Percentiles rank a stretch among this genome's conserved stretches.
Evolutionary conservation across 495 filamentous ascomycete species (phyloP).

Genomic region (Talaromyces ruber): DNA sequence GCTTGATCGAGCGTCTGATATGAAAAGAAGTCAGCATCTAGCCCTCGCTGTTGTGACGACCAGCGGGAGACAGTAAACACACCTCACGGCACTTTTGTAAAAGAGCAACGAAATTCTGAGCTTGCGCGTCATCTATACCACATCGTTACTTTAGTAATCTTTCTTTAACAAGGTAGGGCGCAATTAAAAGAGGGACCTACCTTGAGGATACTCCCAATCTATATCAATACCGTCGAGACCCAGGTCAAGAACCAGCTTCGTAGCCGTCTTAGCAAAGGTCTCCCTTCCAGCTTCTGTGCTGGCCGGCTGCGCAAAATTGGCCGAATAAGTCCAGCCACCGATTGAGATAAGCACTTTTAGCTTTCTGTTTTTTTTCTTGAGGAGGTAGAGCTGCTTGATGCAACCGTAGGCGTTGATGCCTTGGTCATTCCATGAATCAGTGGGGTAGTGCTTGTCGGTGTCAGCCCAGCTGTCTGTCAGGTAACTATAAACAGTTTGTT

Average conservation of each 20-base stretch:
- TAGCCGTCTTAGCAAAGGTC: slow-evolving; percentile 65
- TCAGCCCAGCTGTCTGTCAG: slow-evolving; percentile 83
- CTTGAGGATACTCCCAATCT: slow-evolving; percentile 9
- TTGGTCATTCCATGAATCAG: slow-evolving; percentile 37
- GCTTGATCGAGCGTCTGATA: slow-evolving; percentile 53
- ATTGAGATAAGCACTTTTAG: slow-evolving; percentile 89
- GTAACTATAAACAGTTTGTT: slow-evolving; percentile 31
- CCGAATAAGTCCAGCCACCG: slow-evolving; percentile 92
- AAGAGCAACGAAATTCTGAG: slow-evolving; percentile 60
- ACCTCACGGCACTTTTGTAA: slow-evolving; percentile 55
- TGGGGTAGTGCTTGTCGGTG: slow-evolving; percentile 63
- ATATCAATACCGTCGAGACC: slow-evolving; percentile 47
- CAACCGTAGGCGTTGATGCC: slow-evolving; percentile 47
- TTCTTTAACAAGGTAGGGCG: neutral
- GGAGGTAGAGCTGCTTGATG: slow-evolving; percentile 85
- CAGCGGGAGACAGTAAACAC: slow-evolving; percentile 1
- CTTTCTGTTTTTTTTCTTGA: slow-evolving; percentile 81
- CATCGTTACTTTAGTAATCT: neutral
- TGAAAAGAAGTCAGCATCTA: neutral
- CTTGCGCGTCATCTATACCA: slow-evolving; percentile 43
- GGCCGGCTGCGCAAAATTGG: slow-evolving; percentile 73
- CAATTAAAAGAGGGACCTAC: neutral
- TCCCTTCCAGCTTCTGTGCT: slow-evolving; percentile 49
- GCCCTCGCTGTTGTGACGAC: neutral
- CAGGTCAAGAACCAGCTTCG: slow-evolving; percentile 58